Evolutionary conservation across 768 basidiomycete genomes (phyloP).

Genomic region (Macrolepiota dolichaula): DNA sequence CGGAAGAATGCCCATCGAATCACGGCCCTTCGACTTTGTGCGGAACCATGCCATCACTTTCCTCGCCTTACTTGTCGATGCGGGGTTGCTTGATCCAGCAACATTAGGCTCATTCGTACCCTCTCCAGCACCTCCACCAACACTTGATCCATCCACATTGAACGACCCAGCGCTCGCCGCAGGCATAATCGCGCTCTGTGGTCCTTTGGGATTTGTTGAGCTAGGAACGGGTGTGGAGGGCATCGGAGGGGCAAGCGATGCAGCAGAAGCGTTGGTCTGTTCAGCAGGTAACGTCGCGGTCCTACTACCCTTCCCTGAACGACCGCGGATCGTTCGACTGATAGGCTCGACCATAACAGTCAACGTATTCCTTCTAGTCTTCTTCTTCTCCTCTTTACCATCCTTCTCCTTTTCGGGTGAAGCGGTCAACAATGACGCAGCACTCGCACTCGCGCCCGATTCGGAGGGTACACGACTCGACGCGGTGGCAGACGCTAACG

Average conservation of each 20-base stretch:
- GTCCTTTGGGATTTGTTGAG: background rate
- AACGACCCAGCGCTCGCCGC: background rate
- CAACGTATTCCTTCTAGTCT: constrained; percentile 75
- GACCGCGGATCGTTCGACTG: constrained; percentile 49
- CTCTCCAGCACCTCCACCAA: constrained; percentile 7
- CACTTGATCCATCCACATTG: constrained; percentile 12
- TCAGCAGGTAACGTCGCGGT: constrained; percentile 24
- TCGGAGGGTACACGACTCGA: constrained; percentile 19
- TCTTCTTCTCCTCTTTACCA: constrained; percentile 35
- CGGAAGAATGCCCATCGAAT: constrained; percentile 29
- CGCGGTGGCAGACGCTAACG: constrained; percentile 12
- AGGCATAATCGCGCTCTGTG: background rate
- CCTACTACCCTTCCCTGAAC: constrained; percentile 28
- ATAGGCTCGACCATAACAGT: constrained; percentile 86
- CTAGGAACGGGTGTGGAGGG: background rate
- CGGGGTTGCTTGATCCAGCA: constrained; percentile 43
- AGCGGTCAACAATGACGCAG: constrained; percentile 26
- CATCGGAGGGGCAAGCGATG: constrained; percentile 7
- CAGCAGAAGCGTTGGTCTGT: background rate
- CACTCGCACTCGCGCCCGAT: constrained; percentile 16
- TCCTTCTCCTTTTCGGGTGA: constrained; percentile 27
- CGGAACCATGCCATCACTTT: constrained; percentile 99
- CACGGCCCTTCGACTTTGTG: constrained; percentile 56
- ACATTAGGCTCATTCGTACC: constrained; percentile 11
- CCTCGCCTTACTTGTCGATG: constrained; percentile 83